Percentiles rank a stretch among this genome's conserved stretches.
Evolutionary conservation across 2,329 filamentous ascomycete species (phyloP).

Genomic region (Fusarium tricinctum): DNA sequence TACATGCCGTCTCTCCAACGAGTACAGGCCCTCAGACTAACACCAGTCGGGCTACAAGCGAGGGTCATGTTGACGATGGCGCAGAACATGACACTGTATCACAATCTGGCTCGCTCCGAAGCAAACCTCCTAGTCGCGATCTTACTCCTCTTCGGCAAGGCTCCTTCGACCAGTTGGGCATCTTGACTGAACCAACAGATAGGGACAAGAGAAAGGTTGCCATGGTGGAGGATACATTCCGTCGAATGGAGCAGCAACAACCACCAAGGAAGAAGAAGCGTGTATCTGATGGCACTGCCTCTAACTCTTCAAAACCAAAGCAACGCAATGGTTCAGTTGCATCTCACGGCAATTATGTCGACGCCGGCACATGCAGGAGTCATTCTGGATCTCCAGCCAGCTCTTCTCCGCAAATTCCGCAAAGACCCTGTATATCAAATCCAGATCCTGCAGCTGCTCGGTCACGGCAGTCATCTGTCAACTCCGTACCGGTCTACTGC

Average conservation of each 20-base stretch:
- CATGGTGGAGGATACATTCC: constrained; percentile 74
- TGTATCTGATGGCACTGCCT: constrained; percentile 64
- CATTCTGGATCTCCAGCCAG: constrained; percentile 67
- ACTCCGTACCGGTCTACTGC: constrained; percentile 61
- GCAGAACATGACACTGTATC: constrained; percentile 65
- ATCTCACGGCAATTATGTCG: constrained; percentile 61
- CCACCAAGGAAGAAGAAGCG: constrained; percentile 74
- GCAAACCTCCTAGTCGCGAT: constrained; percentile 77
- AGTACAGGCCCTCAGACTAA: constrained; percentile 70
- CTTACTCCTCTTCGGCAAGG: constrained; percentile 73
- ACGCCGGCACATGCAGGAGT: constrained; percentile 67
- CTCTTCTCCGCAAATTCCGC: constrained; percentile 56
- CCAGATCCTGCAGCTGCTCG: constrained; percentile 48
- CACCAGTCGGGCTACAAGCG: constrained; percentile 74
- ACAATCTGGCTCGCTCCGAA: constrained; percentile 66
- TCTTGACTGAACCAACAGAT: constrained; percentile 74
- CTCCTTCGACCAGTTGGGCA: constrained; percentile 70
- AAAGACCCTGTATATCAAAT: constrained; percentile 49
- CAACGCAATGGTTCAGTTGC: constrained; percentile 56
- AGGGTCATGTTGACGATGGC: constrained; percentile 69
- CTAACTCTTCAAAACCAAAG: constrained; percentile 58
- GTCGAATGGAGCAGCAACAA: constrained; percentile 72
- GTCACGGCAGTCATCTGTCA: constrained; percentile 58
- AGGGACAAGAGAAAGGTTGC: constrained; percentile 77
- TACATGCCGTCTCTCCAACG: constrained; percentile 70